phyloP scores from a whole-genome alignment of 441 rosid species.

The Pelargonium australe region DNA sequence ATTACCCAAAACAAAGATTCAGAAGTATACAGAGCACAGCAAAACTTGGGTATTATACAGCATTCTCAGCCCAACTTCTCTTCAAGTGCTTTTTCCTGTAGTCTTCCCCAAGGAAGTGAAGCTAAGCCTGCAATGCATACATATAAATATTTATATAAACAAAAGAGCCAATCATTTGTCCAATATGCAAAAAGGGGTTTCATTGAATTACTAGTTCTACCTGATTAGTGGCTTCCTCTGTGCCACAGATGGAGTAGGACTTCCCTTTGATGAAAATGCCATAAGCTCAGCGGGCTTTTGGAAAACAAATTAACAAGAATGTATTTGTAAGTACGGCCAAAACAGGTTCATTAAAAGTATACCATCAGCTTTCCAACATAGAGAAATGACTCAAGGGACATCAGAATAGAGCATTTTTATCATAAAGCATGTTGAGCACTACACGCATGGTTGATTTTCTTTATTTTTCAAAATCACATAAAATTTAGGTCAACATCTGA shows the following conservation, averaged over 20 bases:
- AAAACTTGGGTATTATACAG: background rate
- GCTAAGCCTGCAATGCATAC: constrained; percentile 64
- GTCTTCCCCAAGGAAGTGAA: constrained; percentile 73
- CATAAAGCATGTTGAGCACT: no score
- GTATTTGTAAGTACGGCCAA: background rate
- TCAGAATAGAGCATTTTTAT: no score
- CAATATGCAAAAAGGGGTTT: background rate
- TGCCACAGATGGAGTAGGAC: constrained; percentile 35
- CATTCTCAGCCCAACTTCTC: background rate
- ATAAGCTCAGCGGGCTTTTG: constrained; percentile 54
- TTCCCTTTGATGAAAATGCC: constrained; percentile 28
- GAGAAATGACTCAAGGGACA: no score
- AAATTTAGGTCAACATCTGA: no score
- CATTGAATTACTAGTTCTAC: constrained; percentile 24
- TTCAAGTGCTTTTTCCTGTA: constrained; percentile 38
- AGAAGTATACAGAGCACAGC: background rate
- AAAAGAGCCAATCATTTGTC: background rate
- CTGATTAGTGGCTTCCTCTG: constrained; percentile 70
- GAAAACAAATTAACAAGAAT: constrained; percentile 8
- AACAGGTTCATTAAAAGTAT: no score
- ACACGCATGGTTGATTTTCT: no score
- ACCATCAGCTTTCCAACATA: no score
- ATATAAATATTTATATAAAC: background rate
- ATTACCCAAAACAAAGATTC: no score
- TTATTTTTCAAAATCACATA: no score